A percentile compares a stretch with the other conserved stretches of the same genome.
These are phyloP conservation scores for Hypoxylon fragiforme DNA, from an alignment of 495 filamentous ascomycete genomes.

Conservation along the genomic window DNA sequence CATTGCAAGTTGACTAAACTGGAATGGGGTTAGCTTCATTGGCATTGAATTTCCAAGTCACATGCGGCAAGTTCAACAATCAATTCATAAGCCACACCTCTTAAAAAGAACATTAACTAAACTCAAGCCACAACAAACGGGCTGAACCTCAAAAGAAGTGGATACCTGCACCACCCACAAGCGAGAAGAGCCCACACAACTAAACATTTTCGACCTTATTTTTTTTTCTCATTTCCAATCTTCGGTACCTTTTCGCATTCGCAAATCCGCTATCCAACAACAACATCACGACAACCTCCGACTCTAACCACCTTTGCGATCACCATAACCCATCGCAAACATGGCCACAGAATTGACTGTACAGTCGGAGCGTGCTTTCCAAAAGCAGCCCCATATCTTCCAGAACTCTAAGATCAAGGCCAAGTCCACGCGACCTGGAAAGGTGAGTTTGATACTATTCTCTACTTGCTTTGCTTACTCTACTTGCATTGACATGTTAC, in stretches of 20 bases:
- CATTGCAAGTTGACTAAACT: neutral
- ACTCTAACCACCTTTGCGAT: slow-evolving; percentile 40
- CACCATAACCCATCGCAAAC: slow-evolving; percentile 62
- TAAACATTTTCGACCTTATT: slow-evolving; percentile 27
- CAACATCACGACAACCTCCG: slow-evolving; percentile 23
- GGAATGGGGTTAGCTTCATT: neutral
- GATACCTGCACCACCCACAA: slow-evolving; percentile 19
- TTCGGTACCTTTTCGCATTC: slow-evolving; percentile 29
- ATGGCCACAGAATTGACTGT: slow-evolving; percentile 99
- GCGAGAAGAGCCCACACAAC: slow-evolving; percentile 38
- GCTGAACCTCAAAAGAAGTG: slow-evolving; percentile 23
- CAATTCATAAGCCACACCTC: too few species aligned
- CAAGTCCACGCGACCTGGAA: slow-evolving; percentile 82
- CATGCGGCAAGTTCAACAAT: too few species aligned
- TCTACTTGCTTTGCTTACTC: neutral
- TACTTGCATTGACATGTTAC: neutral
- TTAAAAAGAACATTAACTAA: too few species aligned
- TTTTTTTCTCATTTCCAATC: slow-evolving; percentile 36
- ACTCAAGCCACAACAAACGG: too few species aligned
- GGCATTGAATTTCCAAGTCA: neutral
- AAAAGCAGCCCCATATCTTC: slow-evolving; percentile 99
- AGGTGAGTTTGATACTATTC: slow-evolving; percentile 51
- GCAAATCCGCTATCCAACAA: slow-evolving; percentile 28
- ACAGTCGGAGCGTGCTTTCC: slow-evolving; percentile 97
- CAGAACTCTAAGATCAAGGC: slow-evolving; percentile 87